Percentiles rank a stretch among this genome's conserved stretches.
Conservation (phyloP, 208 protist species). For the Leishmania lainsoni region DNA sequence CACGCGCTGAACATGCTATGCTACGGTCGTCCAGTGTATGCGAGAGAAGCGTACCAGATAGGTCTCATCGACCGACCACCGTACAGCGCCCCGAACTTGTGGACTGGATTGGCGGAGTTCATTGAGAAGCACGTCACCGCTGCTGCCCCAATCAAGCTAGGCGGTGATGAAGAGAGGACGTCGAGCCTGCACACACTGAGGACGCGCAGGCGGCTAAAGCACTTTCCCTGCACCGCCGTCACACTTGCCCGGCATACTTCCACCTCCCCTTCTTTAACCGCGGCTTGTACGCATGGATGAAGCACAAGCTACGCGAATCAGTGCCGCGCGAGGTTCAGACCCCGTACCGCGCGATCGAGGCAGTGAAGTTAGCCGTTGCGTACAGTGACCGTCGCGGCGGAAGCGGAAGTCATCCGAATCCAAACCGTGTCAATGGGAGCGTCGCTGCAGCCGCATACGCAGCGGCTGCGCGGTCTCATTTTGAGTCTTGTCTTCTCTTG, state of each 20-base stretch:
- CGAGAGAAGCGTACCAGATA: conserved; percentile 50
- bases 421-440: not conserved
- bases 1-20: conserved; percentile 46
- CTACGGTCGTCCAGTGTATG: conserved; percentile 37
- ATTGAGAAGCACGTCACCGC: conserved; percentile 6
- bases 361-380: conserved; percentile 38
- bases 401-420: not conserved
- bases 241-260: conserved; percentile 5
- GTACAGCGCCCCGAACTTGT: conserved; percentile 12
- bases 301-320: conserved; percentile 47
- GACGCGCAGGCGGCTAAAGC: conserved; percentile 5
- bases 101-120: conserved; percentile 13
- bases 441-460: conserved; percentile 22
- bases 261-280: conserved; percentile 33
- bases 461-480: conserved; percentile 49
- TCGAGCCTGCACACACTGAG: not conserved
- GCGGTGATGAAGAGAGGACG: not conserved
- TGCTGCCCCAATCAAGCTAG: not conserved
- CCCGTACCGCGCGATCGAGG: conserved; percentile 49
- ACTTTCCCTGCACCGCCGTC: conserved; percentile 20
- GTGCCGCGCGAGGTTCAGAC: conserved; percentile 44
- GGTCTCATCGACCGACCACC: conserved; percentile 62
- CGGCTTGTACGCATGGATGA: conserved; percentile 39
- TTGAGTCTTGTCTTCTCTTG: conserved; percentile 40
- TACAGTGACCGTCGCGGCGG: conserved; percentile 4